These are phyloP conservation scores for Solanum boliviense DNA, from an alignment of 257 asterid genomes.

Conservation along the genomic window DNA sequence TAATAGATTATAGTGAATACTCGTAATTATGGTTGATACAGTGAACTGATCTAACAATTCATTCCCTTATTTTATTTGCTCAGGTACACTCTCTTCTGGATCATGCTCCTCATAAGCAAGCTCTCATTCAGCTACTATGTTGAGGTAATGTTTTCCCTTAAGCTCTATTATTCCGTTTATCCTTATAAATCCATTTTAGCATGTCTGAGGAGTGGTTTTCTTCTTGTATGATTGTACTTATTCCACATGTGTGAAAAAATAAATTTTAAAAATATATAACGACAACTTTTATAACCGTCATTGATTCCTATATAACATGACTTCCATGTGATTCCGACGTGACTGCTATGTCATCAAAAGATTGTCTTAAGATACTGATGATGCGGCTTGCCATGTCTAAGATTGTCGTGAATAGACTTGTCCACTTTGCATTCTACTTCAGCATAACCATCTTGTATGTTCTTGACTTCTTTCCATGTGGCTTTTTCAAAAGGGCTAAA, in stretches of 20 bases:
- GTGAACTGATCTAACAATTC: neutral
- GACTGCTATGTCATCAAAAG: neutral
- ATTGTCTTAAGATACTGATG: neutral
- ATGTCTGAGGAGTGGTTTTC: neutral
- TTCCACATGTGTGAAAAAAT: neutral
- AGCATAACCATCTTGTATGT: neutral
- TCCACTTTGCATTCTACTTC: neutral
- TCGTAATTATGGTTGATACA: neutral
- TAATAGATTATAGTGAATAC: neutral
- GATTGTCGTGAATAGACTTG: neutral
- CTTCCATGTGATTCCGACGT: neutral
- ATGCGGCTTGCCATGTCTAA: neutral
- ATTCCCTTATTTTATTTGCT: conserved; percentile 4
- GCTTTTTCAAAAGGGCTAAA: neutral
- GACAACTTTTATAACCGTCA: neutral
- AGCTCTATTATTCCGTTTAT: neutral
- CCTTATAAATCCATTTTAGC: neutral
- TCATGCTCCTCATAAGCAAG: conserved; percentile 81
- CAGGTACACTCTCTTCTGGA: conserved; percentile 94
- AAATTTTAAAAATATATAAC: neutral
- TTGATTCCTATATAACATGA: neutral
- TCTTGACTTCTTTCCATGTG: neutral
- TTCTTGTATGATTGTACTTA: neutral
- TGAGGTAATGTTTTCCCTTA: conserved; percentile 46
- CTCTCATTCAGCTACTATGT: conserved; percentile 97